Percentiles rank a stretch among this genome's conserved stretches.
Evolutionary conservation across 352 stramenopile genomes (phyloP).

Genomic region (Pythium utonaiense): DNA sequence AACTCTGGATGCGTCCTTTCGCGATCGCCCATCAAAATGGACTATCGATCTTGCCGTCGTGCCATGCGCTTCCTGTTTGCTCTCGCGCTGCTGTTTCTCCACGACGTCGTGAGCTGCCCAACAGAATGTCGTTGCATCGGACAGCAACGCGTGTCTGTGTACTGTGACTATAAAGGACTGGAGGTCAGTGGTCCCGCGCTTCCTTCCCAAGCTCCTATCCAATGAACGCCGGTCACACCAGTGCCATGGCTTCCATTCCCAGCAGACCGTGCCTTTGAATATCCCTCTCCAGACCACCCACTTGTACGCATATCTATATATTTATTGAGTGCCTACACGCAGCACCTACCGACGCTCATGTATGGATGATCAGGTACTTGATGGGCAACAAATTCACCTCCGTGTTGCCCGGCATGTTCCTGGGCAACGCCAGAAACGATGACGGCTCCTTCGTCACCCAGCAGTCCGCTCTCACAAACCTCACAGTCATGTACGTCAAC

Average conservation of each 20-base stretch:
- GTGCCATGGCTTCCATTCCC: not conserved
- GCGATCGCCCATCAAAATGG: not conserved
- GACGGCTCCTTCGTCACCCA: constrained; percentile 43
- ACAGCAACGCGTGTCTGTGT: constrained; percentile 56
- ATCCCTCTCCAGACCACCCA: constrained; percentile 69
- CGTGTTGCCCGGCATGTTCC: constrained; percentile 65
- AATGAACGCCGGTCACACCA: no score
- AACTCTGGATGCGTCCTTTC: constrained; percentile 7
- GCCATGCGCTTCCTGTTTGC: not conserved
- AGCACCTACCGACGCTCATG: no score
- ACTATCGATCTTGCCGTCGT: not conserved
- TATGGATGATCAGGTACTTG: no score
- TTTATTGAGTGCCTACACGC: no score
- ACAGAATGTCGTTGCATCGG: constrained; percentile 62
- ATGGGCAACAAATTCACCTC: constrained; percentile 69
- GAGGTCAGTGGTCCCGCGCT: no score
- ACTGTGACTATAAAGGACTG: constrained; percentile 73
- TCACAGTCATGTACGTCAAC: constrained; percentile 72
- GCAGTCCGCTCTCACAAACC: constrained; percentile 44
- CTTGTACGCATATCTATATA: no score
- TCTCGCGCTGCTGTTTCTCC: not conserved
- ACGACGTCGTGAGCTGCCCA: constrained; percentile 29
- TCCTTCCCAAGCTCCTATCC: no score
- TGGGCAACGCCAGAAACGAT: constrained; percentile 48
- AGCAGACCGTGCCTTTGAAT: constrained; percentile 25